Conservation (phyloP, 2,329 filamentous ascomycete species). For the Phaeosphaeriaceae sp. region DNA sequence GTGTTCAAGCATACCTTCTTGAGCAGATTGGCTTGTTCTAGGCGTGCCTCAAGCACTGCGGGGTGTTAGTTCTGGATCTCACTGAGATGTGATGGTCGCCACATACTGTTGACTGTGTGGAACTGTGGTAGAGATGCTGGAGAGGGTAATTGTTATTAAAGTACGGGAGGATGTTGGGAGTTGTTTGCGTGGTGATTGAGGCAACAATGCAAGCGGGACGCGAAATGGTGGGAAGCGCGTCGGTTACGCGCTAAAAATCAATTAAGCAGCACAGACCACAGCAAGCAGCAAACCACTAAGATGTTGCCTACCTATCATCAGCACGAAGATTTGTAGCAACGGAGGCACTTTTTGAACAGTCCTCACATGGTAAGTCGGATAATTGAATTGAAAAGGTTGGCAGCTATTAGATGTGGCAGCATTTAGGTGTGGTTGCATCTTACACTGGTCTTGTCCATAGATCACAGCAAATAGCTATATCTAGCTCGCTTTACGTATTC, state of each 20-base stretch:
- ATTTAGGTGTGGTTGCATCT: too few species aligned
- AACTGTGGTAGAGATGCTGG: slow-evolving; percentile 1
- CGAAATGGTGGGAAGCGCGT: slow-evolving; percentile 28
- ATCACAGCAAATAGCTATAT: too few species aligned
- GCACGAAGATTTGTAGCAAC: background rate
- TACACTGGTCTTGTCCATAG: too few species aligned
- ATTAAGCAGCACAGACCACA: slow-evolving; percentile 13
- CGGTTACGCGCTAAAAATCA: slow-evolving; percentile 27
- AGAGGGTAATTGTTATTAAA: slow-evolving; percentile 1
- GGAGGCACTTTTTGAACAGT: background rate
- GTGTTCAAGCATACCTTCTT: slow-evolving; percentile 75
- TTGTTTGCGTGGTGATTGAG: slow-evolving; percentile 13
- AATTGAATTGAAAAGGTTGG: too few species aligned
- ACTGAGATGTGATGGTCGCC: background rate
- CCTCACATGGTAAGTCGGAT: background rate
- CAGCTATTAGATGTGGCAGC: too few species aligned
- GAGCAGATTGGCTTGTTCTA: slow-evolving; percentile 90
- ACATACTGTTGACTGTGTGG: slow-evolving; percentile 28
- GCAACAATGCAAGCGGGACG: slow-evolving; percentile 28
- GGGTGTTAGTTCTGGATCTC: slow-evolving; percentile 25
- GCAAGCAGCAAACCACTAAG: slow-evolving; percentile 2
- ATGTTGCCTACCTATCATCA: background rate
- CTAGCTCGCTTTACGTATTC: background rate
- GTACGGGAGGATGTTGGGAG: slow-evolving; percentile 11
- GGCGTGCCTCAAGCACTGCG: slow-evolving; percentile 91